Base-by-base conservation (phyloP, 371 early-diverging fungal species). In the Haplosporangium sp. region DNA sequence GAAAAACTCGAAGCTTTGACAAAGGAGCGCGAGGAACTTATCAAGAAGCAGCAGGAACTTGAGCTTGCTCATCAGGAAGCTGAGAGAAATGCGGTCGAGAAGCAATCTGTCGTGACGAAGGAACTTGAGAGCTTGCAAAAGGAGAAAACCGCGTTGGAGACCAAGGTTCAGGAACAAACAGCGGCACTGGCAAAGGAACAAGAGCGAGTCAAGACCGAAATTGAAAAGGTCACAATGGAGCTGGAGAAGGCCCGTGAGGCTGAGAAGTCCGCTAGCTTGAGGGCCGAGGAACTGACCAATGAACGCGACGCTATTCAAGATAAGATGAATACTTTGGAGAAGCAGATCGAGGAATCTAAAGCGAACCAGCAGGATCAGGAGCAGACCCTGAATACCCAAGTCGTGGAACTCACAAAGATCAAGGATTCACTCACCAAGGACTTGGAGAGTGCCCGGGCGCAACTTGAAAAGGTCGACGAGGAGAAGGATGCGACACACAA, bases 21-120 rank as follows among this genome's bases (percentile, higher is more conserved):
- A n/a, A 73, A 82, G 51, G 85, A 89, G 36, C 62, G 83, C 5
- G 72, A 82, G 37, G 73, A 64, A 9, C 61, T 86, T 12, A 52
- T 57, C 38, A 60, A 51, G 61, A 61, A n/a, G 46, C 59, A 59
- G 0, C 52, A 67, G 53, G 55, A 52, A 4, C 54, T 64, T 11
- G 52, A 75, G 18, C n/a, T 6, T 20, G 41, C 62, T 10, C 61
- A 21, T 16, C 20, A 8, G 43, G 62, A 53, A 8, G 53, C 65
- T 59, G 36, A 73, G 60, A 61, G 83, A 81, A 53, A 77, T 47
- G 59, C 59, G 9, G 65, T 79, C 55, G 52, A 64, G 52, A 52
- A 63, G 42, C 75, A 55, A 42, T 18, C 54, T 21, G 72, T 72
- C 21, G 40, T 58, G 51, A 56, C 72, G 56, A 64, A 80, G 45